phyloP scores from a whole-genome alignment of 257 asterid genomes.

The Solanum paucissectum region DNA sequence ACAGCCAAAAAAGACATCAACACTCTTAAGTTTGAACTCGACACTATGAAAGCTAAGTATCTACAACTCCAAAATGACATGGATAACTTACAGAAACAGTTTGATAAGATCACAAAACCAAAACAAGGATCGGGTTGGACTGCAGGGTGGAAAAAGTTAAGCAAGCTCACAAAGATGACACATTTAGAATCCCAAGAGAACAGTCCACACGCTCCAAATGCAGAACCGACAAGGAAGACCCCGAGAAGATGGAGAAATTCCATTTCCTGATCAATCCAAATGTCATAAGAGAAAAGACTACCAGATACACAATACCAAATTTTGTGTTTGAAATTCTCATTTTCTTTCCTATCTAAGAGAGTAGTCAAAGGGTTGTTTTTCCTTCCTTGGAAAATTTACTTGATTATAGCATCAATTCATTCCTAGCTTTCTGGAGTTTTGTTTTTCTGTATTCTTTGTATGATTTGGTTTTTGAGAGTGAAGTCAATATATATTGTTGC shows the following conservation, averaged over 20 bases:
- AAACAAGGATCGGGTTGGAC: constrained; percentile 66
- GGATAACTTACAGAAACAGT: constrained; percentile 64
- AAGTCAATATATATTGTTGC: neutral
- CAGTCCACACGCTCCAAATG: constrained; percentile 20
- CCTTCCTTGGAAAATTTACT: neutral
- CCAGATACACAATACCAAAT: neutral
- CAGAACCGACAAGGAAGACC: constrained; percentile 36
- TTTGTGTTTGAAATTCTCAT: neutral
- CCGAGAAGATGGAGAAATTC: constrained; percentile 93
- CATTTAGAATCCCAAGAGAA: constrained; percentile 29
- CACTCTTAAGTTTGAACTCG: constrained; percentile 79
- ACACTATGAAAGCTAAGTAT: constrained; percentile 61
- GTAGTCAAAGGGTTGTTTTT: neutral
- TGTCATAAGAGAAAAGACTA: neutral
- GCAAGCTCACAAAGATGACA: constrained; percentile 45
- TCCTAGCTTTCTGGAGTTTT: neutral
- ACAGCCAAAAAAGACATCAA: constrained; percentile 88
- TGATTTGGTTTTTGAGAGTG: neutral
- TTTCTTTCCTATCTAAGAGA: neutral
- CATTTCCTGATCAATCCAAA: constrained; percentile 39
- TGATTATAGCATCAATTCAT: neutral
- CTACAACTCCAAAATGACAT: constrained; percentile 65
- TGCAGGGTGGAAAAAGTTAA: constrained; percentile 72
- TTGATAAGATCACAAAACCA: constrained; percentile 53
- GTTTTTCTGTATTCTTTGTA: neutral